A percentile compares a stretch with the other conserved stretches of the same genome.
These are phyloP conservation scores for Priceomyces carsonii DNA, from an alignment of 805 yeast species.

Conservation along the genomic window DNA sequence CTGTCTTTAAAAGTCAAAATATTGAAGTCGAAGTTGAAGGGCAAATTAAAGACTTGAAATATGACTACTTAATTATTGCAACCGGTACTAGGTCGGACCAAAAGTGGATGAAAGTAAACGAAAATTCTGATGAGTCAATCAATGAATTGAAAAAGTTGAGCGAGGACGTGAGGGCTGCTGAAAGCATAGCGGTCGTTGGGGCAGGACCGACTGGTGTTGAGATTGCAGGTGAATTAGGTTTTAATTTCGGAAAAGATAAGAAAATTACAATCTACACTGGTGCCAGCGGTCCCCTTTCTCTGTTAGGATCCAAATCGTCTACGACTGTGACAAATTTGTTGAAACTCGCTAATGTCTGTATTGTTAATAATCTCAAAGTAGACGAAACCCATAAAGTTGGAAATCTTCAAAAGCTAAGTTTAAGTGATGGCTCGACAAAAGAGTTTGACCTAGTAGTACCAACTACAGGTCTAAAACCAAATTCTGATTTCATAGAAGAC, in stretches of 20 bases:
- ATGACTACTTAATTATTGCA: conserved; percentile 37
- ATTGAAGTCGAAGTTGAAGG: conserved; percentile 15
- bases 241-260: conserved; percentile 13
- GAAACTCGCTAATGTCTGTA: conserved; percentile 18
- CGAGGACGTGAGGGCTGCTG: conserved; percentile 18
- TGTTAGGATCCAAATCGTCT: conserved; percentile 14
- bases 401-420: conserved; percentile 5
- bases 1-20: conserved; percentile 24
- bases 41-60: conserved; percentile 10
- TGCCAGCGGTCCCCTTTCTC: conserved; percentile 15
- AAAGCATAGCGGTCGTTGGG: conserved; percentile 36
- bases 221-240: conserved; percentile 36
- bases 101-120: conserved; percentile 27
- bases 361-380: conserved; percentile 19
- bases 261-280: conserved; percentile 30
- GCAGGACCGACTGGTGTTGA: conserved; percentile 44
- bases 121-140: conserved; percentile 14
- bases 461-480: conserved; percentile 27
- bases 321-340: conserved; percentile 16
- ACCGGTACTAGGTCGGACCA: conserved; percentile 26
- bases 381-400: conserved; percentile 8
- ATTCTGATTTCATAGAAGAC: conserved; percentile 29
- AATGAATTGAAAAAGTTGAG: conserved; percentile 17
- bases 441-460: conserved; percentile 32
- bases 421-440: conserved; percentile 17